A percentile compares a stretch with the other conserved stretches of the same genome.
Evolutionary conservation across 2,329 filamentous ascomycete species (phyloP).

Genomic region (Cladosporium colombiae): DNA sequence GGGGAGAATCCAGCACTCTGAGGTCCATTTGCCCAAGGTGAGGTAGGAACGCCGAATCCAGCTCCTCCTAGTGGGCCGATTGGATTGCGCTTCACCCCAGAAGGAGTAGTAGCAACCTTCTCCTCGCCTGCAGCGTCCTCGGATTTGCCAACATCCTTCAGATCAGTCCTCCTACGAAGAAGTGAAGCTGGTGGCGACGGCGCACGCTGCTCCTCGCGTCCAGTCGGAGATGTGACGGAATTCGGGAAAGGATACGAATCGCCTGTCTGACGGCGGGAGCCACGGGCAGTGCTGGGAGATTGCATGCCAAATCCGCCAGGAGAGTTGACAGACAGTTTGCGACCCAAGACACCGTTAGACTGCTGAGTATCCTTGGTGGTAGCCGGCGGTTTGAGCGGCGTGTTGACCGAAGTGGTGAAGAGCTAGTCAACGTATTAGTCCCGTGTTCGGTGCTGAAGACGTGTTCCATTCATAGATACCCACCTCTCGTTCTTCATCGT

Average conservation of each 20-base stretch:
- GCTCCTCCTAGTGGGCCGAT: constrained; percentile 55
- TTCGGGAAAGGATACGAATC: constrained; percentile 61
- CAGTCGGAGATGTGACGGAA: constrained; percentile 62
- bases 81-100: constrained; percentile 57
- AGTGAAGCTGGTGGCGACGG: constrained; percentile 62
- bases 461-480: neutral
- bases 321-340: constrained; percentile 75
- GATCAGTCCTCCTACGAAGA: constrained; percentile 62
- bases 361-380: constrained; percentile 61
- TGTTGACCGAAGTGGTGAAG: constrained; percentile 87
- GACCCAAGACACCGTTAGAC: constrained; percentile 57
- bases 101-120: constrained; percentile 46
- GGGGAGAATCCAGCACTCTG: constrained; percentile 65
- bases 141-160: constrained; percentile 49
- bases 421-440: constrained; percentile 44
- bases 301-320: constrained; percentile 66
- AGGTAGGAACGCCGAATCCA: constrained; percentile 50
- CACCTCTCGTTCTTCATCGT: constrained; percentile 66
- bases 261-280: constrained; percentile 78
- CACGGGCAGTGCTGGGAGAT: constrained; percentile 70
- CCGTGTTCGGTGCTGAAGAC: neutral
- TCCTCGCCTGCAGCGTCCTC: constrained; percentile 42
- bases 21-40: constrained; percentile 61
- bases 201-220: constrained; percentile 62
- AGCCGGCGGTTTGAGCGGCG: constrained; percentile 83